Base-by-base conservation (phyloP, 345 rosid genomes). In the Crucihimalaya himalaica region DNA sequence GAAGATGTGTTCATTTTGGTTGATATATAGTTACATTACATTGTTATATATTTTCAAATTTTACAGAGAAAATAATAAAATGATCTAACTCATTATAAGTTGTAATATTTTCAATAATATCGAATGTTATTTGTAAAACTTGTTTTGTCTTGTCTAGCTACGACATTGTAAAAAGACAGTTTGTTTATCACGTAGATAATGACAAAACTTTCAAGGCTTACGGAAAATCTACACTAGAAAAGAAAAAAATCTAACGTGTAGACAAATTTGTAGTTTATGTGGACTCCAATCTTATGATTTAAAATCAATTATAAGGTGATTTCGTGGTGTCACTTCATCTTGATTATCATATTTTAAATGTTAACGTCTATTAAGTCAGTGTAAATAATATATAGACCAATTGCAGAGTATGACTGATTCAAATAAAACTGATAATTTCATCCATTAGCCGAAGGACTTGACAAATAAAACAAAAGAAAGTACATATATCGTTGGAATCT, bases 181-280 rank as follows among this genome's bases (percentile, higher is more conserved):
- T 42, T 39, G 9, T 4, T 42, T 15, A 16, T 32, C 18, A 42
- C 57, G 39, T 54, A 54, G 35, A 64, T 64, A 55, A 55, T 32
- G 71, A 74, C 72, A 66, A 65, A 56, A 32, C 20, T 56, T 65
- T 65, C 66, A 73, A 46, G 29, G 52, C 46, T 63, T 45, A 20
- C 18, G 10, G 51, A 31, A 62, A 63, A 53, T 63, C 35, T 66
- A 63, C 19, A 27, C 16, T 31, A 15, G 20, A 20, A 60, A 29
- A 25, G 53, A n/a, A 56, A 20, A 10, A n/a, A 34, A 73, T 55
- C 71, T 65, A 46, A 46, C 13, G 58, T 64, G 73, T 59, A 58
- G 63, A 60, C 79, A 75, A 55, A 60, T 21, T 56, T 50, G 40
- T 51, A 60, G 61, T 60, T 59, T 68, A 60, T 75, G 74, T 67